A percentile compares a stretch with the other conserved stretches of the same genome.
These are phyloP conservation scores for Lathyrus tuberosus DNA, from an alignment of 306 rosid genomes.

Conservation along the genomic window DNA sequence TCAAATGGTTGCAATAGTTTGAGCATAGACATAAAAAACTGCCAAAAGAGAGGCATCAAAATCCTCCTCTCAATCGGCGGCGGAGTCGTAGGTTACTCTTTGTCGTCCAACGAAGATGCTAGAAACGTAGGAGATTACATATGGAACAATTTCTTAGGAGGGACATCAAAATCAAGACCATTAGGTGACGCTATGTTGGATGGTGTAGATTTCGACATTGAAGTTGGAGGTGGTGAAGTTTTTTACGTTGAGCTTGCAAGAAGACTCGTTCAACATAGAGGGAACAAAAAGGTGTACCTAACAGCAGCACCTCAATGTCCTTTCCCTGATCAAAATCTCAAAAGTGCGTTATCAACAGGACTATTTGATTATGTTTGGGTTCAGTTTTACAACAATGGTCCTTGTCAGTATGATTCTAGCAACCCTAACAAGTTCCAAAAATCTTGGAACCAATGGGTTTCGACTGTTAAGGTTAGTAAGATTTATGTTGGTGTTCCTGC, in stretches of 20 bases:
- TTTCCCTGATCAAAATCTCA: conserved; percentile 51
- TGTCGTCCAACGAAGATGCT: conserved; percentile 53
- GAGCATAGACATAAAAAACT: conserved; percentile 44
- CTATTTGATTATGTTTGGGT: conserved; percentile 60
- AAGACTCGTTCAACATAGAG: conserved; percentile 15
- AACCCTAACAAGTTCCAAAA: conserved; percentile 15
- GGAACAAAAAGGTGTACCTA: conserved; percentile 41
- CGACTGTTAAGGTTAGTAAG: conserved; percentile 17
- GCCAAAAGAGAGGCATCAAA: conserved; percentile 57
- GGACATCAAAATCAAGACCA: conserved; percentile 52
- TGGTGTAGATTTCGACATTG: conserved; percentile 69
- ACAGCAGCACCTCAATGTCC: conserved; percentile 69
- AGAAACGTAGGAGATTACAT: conserved; percentile 47
- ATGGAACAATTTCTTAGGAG: conserved; percentile 65
- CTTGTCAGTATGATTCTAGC: conserved; percentile 34
- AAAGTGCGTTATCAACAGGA: conserved; percentile 47
- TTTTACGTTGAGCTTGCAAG: conserved; percentile 34
- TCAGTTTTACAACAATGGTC: conserved; percentile 54
- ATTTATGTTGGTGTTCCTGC: conserved; percentile 49
- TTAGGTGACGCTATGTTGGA: conserved; percentile 59
- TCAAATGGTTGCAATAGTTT: conserved; percentile 36
- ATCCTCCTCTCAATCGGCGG: conserved; percentile 70
- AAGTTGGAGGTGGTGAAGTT: conserved; percentile 45
- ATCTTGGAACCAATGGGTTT: conserved; percentile 41
- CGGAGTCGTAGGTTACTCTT: conserved; percentile 47